phyloP scores from a whole-genome alignment of 805 yeast genomes.

The Starmerella riodocensis region DNA sequence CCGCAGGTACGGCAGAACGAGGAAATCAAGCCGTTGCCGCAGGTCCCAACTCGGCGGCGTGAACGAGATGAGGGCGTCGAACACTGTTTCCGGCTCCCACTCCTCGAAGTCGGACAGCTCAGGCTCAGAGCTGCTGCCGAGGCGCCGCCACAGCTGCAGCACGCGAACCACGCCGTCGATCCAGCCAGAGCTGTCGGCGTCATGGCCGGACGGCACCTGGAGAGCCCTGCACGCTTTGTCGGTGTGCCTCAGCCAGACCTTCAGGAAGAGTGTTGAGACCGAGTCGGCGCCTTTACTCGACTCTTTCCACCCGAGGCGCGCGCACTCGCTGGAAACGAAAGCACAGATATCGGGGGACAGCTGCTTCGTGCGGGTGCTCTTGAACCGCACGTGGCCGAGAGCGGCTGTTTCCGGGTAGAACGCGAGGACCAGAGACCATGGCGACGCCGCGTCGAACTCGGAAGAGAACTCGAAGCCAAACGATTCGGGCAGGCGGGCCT shows the following conservation, averaged over 20 bases:
- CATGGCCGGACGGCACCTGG: conserved; percentile 13
- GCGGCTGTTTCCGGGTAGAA: conserved; percentile 25
- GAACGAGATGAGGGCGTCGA: conserved; percentile 17
- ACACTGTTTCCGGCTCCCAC: conserved; percentile 2
- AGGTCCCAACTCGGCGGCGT: conserved; percentile 14
- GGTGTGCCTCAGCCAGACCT: conserved; percentile 22
- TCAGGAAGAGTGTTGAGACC: conserved; percentile 20
- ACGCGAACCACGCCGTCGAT: conserved; percentile 24
- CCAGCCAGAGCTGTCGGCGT: conserved; percentile 21
- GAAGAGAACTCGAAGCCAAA: conserved; percentile 10
- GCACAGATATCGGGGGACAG: conserved; percentile 6
- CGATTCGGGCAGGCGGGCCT: conserved; percentile 6
- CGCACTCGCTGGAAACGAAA: conserved; percentile 13
- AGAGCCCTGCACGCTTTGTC: conserved; percentile 21
- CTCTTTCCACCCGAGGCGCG: conserved; percentile 19
- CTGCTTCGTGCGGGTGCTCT: background rate
- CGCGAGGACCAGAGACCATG: conserved; percentile 23
- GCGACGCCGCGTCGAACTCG: conserved; percentile 21
- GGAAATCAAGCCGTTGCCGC: conserved; percentile 19
- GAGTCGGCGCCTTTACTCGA: conserved; percentile 1
- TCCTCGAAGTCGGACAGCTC: conserved; percentile 19
- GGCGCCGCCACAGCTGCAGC: conserved; percentile 18
- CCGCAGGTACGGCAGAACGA: conserved; percentile 24
- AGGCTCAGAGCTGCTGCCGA: conserved; percentile 1
- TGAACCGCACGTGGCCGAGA: conserved; percentile 5